A percentile compares a stretch with the other conserved stretches of the same genome.
phyloP scores from a whole-genome alignment of 1,284 basidiomycete species.

The Rhodotorula sp. region DNA sequence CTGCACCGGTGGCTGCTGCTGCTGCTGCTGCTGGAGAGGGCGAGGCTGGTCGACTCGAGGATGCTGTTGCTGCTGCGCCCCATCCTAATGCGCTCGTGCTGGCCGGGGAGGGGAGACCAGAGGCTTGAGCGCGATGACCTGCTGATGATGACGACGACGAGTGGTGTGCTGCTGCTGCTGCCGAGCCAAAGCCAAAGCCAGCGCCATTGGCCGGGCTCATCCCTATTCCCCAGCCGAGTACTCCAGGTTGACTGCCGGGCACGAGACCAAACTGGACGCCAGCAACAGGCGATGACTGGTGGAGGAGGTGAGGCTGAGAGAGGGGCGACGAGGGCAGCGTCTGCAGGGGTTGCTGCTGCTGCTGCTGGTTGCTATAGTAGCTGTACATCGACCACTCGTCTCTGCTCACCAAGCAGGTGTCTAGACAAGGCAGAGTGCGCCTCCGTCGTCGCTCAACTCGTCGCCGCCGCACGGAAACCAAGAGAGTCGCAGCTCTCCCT shows the following conservation, averaged over 20 bases:
- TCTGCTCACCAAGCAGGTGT: neutral
- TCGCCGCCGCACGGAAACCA: no score
- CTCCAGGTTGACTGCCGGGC: constrained; percentile 26
- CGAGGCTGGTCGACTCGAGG: neutral
- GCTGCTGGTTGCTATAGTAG: neutral
- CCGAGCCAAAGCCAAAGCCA: constrained; percentile 11
- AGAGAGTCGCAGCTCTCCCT: no score
- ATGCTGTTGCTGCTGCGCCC: constrained; percentile 8
- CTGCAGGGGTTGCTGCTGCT: constrained; percentile 13
- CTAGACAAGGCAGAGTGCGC: no score
- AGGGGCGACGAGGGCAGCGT: constrained; percentile 14
- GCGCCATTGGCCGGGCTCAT: constrained; percentile 23
- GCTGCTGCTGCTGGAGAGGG: neutral
- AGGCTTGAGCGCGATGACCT: neutral
- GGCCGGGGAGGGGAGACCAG: neutral
- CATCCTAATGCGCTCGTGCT: neutral
- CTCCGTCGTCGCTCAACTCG: no score
- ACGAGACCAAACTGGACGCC: constrained; percentile 23
- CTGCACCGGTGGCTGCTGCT: neutral
- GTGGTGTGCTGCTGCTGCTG: neutral
- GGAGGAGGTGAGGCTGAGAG: neutral
- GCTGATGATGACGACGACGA: neutral
- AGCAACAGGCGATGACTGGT: neutral
- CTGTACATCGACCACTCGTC: neutral
- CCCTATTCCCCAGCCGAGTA: constrained; percentile 28